Conservation (phyloP, 805 yeast genomes). For the Yamadazyma ubonensis region DNA sequence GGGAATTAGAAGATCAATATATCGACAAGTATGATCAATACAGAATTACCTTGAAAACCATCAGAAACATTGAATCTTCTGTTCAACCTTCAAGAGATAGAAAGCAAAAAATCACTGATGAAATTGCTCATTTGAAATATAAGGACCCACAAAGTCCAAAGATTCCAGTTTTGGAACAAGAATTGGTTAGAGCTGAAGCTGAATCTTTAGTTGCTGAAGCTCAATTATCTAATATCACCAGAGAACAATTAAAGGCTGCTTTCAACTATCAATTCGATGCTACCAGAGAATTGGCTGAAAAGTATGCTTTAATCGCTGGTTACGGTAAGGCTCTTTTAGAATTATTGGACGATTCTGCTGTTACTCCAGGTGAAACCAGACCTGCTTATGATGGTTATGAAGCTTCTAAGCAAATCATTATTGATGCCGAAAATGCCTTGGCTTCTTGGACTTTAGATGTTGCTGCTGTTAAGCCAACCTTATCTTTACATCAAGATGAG, state of each 20-base stretch:
- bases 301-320: constrained; percentile 82
- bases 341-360: constrained; percentile 79
- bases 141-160: constrained; percentile 84
- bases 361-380: constrained; percentile 90
- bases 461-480: constrained; percentile 80
- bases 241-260: constrained; percentile 83
- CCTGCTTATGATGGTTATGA: constrained; percentile 87
- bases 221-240: constrained; percentile 82
- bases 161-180: constrained; percentile 80
- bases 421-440: constrained; percentile 81
- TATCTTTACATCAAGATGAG: constrained; percentile 46
- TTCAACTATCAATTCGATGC: constrained; percentile 84
- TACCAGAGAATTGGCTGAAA: constrained; percentile 80
- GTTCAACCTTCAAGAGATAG: constrained; percentile 88
- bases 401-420: constrained; percentile 82
- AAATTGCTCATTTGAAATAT: constrained; percentile 79
- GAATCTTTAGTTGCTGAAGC: constrained; percentile 91
- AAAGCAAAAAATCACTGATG: constrained; percentile 80
- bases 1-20: constrained; percentile 84
- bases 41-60: constrained; percentile 76
- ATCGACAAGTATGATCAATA: constrained; percentile 84
- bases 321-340: constrained; percentile 86
- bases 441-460: constrained; percentile 82
- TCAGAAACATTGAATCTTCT: constrained; percentile 82
- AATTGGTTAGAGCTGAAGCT: constrained; percentile 88